phyloP scores from a whole-genome alignment of 2,329 filamentous ascomycete species.

The Microsporum audouinii region DNA sequence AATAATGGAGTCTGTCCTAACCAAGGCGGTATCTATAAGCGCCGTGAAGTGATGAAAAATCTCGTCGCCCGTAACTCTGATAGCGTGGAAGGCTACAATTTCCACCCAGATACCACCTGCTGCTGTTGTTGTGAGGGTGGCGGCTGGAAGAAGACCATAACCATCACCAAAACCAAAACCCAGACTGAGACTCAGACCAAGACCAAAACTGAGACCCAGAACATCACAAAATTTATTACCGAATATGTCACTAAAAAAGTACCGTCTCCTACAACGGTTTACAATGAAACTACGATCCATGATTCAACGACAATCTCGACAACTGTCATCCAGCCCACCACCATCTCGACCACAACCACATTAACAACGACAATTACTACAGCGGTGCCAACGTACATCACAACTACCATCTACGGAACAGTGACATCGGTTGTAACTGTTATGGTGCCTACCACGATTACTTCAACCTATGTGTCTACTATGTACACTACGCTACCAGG shows the following conservation, averaged over 20 bases:
- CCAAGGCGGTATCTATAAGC: not conserved
- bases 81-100: not conserved
- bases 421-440: constrained; percentile 19
- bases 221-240: constrained; percentile 1
- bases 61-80: not conserved
- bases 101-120: not conserved
- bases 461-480: constrained; percentile 13
- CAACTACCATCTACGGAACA: constrained; percentile 18
- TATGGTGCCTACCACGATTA: constrained; percentile 25
- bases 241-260: not conserved
- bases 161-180: constrained; percentile 8
- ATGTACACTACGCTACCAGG: constrained; percentile 9
- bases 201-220: constrained; percentile 8
- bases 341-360: constrained; percentile 5
- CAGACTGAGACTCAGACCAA: constrained; percentile 10
- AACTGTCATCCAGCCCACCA: constrained; percentile 5
- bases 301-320: constrained; percentile 3
- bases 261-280: not conserved
- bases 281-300: not conserved
- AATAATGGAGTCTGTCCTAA: not conserved
- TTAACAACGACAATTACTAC: constrained; percentile 4
- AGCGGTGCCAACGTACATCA: constrained; percentile 11
- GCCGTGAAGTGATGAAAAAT: not conserved
- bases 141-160: constrained; percentile 1
- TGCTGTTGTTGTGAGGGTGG: constrained; percentile 2